Base-by-base conservation (phyloP, 441 rosid genomes). In the Lepidium campestre region DNA sequence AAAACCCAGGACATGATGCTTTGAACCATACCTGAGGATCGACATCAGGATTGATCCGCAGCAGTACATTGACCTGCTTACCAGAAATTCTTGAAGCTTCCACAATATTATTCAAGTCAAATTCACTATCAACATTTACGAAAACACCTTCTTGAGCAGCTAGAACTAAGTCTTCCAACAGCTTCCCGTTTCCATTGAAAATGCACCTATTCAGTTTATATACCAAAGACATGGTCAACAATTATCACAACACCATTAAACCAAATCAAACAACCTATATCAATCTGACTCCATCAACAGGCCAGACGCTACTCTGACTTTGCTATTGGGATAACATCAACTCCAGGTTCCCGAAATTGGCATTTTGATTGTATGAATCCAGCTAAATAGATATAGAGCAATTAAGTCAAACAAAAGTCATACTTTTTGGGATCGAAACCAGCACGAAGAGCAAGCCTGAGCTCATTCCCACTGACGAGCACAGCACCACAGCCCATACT, bases 11-110 rank as follows among this genome's bases (percentile, higher is more conserved):
- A 31, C 12, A 45, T 13, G 18, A 55, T n/a, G 22, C 11, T 41
- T 13, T 17, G 5, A 50, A 18, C 29, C 70, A 58, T 78, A 92
- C 99, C 98, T 94, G 99, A 74, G 98, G 97, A 70, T 94, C 98
- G 7, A 94, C 99, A 67, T 94, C 99, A 2, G 99, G 99, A 79
- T 94, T 94, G 75, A 94, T 91, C 56, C 98, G 94, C 41, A 94
- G 96, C 67, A 94, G 75, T 35, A 94, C 98, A 76, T 91, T 91
- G 66, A 91, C 97, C 82, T 81, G 83, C 77, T 86, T 86, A 52
- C 97, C 94, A 64, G 97, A 83, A 53, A 88, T 82, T 46, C 89
- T 85, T 23, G 98, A 83, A 79, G 99, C 94, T 57, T 84, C 84
- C 32, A 91, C 86, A 67, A 94, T 94, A 53, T 94, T 88, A 52